Conservation (phyloP, 2,329 filamentous ascomycete species). For the Cadophora luteo-olivacea region DNA sequence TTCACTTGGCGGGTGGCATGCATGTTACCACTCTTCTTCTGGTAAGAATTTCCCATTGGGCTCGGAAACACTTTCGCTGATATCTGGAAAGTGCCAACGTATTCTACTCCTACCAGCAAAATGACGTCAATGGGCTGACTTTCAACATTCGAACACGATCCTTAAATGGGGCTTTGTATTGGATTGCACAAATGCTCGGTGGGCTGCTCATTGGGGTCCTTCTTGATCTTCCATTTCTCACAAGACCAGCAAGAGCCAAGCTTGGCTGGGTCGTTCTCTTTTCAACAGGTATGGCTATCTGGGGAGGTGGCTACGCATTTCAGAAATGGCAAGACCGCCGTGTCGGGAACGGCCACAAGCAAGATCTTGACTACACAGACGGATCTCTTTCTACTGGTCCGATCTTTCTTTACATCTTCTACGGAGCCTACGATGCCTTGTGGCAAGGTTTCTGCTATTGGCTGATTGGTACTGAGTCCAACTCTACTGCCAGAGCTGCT, state of each 20-base stretch:
- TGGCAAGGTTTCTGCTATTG: constrained; percentile 5
- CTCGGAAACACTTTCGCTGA: background rate
- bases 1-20: constrained; percentile 5
- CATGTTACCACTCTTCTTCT: constrained; percentile 5
- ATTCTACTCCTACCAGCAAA: constrained; percentile 3
- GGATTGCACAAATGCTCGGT: constrained; percentile 1
- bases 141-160: background rate
- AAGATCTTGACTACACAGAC: constrained; percentile 7
- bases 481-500: constrained; percentile 2
- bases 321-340: constrained; percentile 60
- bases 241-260: background rate
- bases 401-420: constrained; percentile 66
- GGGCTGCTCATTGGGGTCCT: background rate
- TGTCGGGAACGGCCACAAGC: constrained; percentile 41
- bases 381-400: constrained; percentile 62
- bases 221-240: constrained; percentile 1
- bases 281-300: constrained; percentile 57
- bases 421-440: background rate
- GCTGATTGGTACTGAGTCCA: constrained; percentile 4
- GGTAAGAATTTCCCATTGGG: background rate
- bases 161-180: background rate
- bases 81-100: background rate
- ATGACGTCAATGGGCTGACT: background rate
- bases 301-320: constrained; percentile 69
- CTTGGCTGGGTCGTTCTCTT: constrained; percentile 52